phyloP scores from a whole-genome alignment of 805 yeast genomes.

The Lipomyces japonicus region DNA sequence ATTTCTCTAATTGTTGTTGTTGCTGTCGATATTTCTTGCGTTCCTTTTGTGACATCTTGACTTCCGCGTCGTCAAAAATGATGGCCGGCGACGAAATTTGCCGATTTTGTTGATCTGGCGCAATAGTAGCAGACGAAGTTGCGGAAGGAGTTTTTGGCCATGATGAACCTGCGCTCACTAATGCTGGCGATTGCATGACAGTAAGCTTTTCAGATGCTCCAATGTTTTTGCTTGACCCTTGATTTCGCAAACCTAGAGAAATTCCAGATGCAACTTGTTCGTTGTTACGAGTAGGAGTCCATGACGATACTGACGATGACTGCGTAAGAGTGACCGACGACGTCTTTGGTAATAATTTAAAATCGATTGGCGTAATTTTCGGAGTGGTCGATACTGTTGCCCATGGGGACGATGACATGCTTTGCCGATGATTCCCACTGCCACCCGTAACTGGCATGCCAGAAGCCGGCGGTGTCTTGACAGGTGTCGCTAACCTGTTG shows the following conservation, averaged over 20 bases:
- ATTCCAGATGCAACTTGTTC: constrained; percentile 25
- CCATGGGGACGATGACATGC: constrained; percentile 3
- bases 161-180: not conserved
- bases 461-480: no score
- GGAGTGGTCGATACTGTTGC: constrained; percentile 10
- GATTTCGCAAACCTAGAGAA: constrained; percentile 16
- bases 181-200: not conserved
- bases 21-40: constrained; percentile 46
- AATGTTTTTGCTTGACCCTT: not conserved
- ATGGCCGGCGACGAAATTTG: not conserved
- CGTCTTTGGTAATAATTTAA: not conserved
- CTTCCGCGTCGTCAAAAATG: constrained; percentile 33
- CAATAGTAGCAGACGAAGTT: not conserved
- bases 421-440: not conserved
- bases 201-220: not conserved
- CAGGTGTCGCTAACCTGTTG: no score
- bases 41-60: constrained; percentile 58
- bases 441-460: no score
- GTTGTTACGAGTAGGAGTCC: no score
- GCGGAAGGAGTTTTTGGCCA: not conserved
- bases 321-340: no score
- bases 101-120: no score
- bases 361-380: constrained; percentile 9
- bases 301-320: no score
- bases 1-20: constrained; percentile 9